A percentile compares a stretch with the other conserved stretches of the same genome.
Evolutionary conservation across 139 green algal genomes (phyloP).

Genomic region (Asterochloris erici): DNA sequence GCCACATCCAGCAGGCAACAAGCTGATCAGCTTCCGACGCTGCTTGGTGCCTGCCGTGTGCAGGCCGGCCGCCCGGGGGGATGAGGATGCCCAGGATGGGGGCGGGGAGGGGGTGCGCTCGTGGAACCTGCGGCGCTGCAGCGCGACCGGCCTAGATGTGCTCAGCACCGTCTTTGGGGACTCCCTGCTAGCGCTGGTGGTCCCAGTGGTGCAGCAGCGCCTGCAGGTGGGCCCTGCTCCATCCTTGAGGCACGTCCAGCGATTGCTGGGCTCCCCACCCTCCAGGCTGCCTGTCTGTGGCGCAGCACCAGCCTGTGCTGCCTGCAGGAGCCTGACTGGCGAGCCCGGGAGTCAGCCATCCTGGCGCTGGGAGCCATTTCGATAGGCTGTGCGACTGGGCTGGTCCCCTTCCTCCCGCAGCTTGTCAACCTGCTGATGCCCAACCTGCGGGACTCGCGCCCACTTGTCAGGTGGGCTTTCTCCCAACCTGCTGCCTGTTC

Average conservation of each 20-base stretch:
- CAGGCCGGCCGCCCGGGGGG: constrained; percentile 34
- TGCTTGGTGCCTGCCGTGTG: neutral
- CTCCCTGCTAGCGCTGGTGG: constrained; percentile 86
- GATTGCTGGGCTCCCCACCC: neutral
- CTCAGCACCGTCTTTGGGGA: constrained; percentile 76
- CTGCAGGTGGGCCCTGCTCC: constrained; percentile 31
- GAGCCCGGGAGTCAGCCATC: constrained; percentile 78
- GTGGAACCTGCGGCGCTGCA: constrained; percentile 93
- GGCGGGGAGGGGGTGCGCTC: constrained; percentile 25
- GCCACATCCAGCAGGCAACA: neutral
- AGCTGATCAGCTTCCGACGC: neutral
- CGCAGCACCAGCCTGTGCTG: too few relatives aligned
- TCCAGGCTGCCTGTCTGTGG: neutral
- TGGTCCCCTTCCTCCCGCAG: constrained; percentile 66
- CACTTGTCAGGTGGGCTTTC: constrained; percentile 3
- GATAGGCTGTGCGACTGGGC: constrained; percentile 81
- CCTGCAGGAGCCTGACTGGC: constrained; percentile 57
- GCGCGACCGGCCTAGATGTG: constrained; percentile 84
- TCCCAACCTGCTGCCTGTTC: too few relatives aligned
- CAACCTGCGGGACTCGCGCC: constrained; percentile 30
- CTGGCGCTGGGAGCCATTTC: constrained; percentile 87
- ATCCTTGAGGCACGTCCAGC: neutral
- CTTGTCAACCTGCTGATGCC: constrained; percentile 82
- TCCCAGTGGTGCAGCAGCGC: constrained; percentile 84
- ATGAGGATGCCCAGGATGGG: constrained; percentile 53